Base-by-base conservation (phyloP, 208 protist genomes). In the Crithidia bombi region DNA sequence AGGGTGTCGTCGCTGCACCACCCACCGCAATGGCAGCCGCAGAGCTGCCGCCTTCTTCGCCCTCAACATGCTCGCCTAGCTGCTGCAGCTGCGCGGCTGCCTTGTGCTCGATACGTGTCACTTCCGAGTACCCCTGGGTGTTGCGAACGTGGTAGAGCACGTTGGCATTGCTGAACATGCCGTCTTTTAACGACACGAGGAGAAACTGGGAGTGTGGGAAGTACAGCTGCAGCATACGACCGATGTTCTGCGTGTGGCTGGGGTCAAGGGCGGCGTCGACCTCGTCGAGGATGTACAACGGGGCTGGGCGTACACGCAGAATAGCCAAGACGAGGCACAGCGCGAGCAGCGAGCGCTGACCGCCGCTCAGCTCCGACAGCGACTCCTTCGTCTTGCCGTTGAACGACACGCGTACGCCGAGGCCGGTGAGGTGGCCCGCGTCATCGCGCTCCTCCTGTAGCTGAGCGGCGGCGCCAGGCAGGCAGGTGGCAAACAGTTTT, bases 181-280 rank as follows among this genome's bases (percentile, higher is more conserved):
- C 97, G 46, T 98, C 96, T 82, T 99, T 99, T 26, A 99, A 92
- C 17, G 97, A 99, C 2, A 99, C 99, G 19, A 99, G 89, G 46
- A 99, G 87, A 72, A 99, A 99, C 85, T 99, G 99, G 1, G 98
- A 98, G 19, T 94, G 74, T 2, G 81, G 80, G 73, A 99, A 99
- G 72, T 99, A 97, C 10, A 73, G 85, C 65, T 96, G 83, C 21
- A 99, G 83, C 96, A 99, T 99, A 30, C 87, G 64, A 12, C 93
- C 99, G 86, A 99, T 99, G 75, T 98, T 98, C 73, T 99, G 96
- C 30, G 99, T 99, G 88, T 99, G 99, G 30, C 87, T 97, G 21
- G 99, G 92, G 84, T 99, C 99, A 1, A 99, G 91, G 0, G 99
- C 99, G 26, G 99, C 98, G 83, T 99, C 99, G 33, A 99, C 97